These are phyloP conservation scores for Hypomyces perniciosus DNA, from an alignment of 2,329 filamentous ascomycete genomes.

Conservation along the genomic window DNA sequence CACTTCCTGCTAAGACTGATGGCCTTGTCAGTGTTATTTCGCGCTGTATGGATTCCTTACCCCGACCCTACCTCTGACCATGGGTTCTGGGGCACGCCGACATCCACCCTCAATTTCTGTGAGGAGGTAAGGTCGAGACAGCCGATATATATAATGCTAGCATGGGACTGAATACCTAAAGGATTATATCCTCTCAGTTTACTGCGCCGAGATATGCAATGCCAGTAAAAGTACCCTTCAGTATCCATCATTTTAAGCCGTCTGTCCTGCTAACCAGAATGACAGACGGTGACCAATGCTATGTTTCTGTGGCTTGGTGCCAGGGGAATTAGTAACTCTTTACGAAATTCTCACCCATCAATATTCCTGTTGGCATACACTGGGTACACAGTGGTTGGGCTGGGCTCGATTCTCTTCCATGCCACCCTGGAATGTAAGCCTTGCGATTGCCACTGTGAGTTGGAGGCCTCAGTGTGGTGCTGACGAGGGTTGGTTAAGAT, in stretches of 20 bases:
- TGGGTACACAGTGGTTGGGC: conserved; percentile 48
- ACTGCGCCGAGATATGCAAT: conserved; percentile 72
- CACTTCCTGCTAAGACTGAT: no score
- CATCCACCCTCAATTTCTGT: conserved; percentile 71
- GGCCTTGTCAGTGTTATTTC: conserved; percentile 2
- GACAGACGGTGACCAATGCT: conserved; percentile 70
- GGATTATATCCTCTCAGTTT: conserved; percentile 65
- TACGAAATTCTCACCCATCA: conserved; percentile 63
- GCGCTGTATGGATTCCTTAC: conserved; percentile 3
- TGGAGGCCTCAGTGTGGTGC: neutral
- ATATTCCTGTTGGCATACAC: conserved; percentile 65
- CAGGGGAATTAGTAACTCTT: conserved; percentile 68
- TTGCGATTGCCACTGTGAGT: neutral
- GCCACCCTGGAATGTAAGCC: conserved; percentile 49
- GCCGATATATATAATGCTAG: neutral
- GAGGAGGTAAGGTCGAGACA: conserved; percentile 58
- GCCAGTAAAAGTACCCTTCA: no score
- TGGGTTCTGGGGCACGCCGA: conserved; percentile 60
- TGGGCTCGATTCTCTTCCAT: conserved; percentile 53
- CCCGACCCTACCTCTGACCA: conserved; percentile 1
- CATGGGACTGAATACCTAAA: conserved; percentile 13
- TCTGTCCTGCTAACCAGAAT: conserved; percentile 9
- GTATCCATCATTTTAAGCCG: conserved; percentile 2
- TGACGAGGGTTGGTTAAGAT: conserved; percentile 31
- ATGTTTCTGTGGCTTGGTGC: conserved; percentile 74